phyloP scores from a whole-genome alignment of 2,329 filamentous ascomycete genomes.

The Arthroderma sp. region DNA sequence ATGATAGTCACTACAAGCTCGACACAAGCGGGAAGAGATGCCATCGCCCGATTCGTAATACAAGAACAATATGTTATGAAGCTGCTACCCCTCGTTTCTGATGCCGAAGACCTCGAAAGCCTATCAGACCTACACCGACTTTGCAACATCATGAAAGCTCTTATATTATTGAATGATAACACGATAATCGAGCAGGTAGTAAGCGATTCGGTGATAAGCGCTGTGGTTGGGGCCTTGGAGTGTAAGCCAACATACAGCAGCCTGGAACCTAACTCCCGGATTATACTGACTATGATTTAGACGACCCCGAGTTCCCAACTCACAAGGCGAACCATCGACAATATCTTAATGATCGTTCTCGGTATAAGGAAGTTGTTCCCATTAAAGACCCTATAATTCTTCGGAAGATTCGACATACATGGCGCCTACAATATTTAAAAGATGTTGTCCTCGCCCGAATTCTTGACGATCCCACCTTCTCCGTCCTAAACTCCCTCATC shows the following conservation, averaged over 20 bases:
- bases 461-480: conserved; percentile 93
- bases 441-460: conserved; percentile 96
- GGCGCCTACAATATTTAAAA: conserved; percentile 90
- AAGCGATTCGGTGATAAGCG: conserved; percentile 74
- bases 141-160: conserved; percentile 95
- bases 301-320: conserved; percentile 92
- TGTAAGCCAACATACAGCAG: conserved; percentile 35
- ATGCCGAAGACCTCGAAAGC: conserved; percentile 85
- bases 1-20: conserved; percentile 68
- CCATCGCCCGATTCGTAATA: conserved; percentile 75
- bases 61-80: conserved; percentile 76
- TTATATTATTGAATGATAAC: conserved; percentile 89
- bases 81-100: conserved; percentile 70
- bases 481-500: conserved; percentile 90
- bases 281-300: conserved; percentile 28
- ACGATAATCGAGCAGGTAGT: conserved; percentile 89
- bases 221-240: conserved; percentile 88
- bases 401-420: conserved; percentile 90
- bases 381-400: conserved; percentile 73
- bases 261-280: too few species aligned
- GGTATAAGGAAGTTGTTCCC: conserved; percentile 90
- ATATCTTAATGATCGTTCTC: conserved; percentile 75
- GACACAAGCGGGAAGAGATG: conserved; percentile 65
- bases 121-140: conserved; percentile 73
- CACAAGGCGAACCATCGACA: conserved; percentile 96